Evolutionary conservation across 805 yeast genomes (phyloP).

Genomic region (Nematodospora valgi): DNA sequence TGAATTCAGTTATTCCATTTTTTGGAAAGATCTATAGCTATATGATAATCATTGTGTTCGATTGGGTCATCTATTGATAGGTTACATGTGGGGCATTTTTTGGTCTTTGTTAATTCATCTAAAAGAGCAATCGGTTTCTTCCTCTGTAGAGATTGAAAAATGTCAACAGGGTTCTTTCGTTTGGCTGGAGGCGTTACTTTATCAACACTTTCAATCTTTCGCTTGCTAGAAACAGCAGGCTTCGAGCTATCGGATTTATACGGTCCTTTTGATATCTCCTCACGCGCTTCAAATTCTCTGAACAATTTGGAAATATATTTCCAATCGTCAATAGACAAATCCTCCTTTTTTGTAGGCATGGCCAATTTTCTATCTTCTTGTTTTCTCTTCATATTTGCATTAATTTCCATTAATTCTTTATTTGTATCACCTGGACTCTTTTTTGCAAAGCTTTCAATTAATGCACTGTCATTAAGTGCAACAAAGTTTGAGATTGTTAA

Average conservation of each 20-base stretch:
- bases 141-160: constrained; percentile 7
- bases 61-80: constrained; percentile 24
- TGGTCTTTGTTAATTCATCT: constrained; percentile 15
- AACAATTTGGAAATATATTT: constrained; percentile 27
- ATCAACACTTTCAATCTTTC: constrained; percentile 1
- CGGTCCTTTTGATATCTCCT: neutral
- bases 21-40: constrained; percentile 48
- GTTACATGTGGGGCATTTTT: constrained; percentile 27
- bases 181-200: neutral
- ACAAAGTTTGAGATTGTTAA: constrained; percentile 55
- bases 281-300: constrained; percentile 9
- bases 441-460: constrained; percentile 30
- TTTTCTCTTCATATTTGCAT: neutral
- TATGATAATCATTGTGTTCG: constrained; percentile 56
- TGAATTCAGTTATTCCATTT: constrained; percentile 25
- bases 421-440: neutral
- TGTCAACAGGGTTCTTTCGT: constrained; percentile 7
- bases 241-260: neutral
- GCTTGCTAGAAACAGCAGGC: too few relatives aligned
- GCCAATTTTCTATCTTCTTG: neutral
- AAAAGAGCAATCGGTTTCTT: constrained; percentile 11
- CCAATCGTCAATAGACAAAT: constrained; percentile 17
- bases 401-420: constrained; percentile 13
- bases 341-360: constrained; percentile 1
- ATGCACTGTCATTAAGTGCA: constrained; percentile 29